These are phyloP conservation scores for Vicia villosa DNA, from an alignment of 306 rosid genomes.

Conservation along the genomic window DNA sequence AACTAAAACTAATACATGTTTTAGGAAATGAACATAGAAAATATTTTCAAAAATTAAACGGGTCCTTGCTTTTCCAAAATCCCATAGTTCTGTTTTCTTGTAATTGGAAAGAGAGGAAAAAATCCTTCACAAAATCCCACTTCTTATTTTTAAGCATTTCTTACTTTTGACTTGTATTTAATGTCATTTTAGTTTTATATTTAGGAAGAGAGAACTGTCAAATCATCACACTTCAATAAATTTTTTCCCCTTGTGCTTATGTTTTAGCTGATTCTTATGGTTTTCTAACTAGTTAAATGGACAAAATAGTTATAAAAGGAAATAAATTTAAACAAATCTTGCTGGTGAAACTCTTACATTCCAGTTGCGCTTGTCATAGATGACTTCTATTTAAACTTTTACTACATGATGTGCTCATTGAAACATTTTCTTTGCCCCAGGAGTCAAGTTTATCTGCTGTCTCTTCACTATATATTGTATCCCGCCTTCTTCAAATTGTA, in stretches of 20 bases:
- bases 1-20: neutral
- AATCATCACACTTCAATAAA: constrained; percentile 3
- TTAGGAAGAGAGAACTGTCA: constrained; percentile 14
- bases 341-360: constrained; percentile 26
- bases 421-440: constrained; percentile 45
- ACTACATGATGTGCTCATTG: constrained; percentile 37
- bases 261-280: constrained; percentile 3
- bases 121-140: neutral
- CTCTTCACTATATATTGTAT: constrained; percentile 60
- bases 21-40: neutral
- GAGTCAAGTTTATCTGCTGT: constrained; percentile 60
- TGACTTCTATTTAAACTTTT: constrained; percentile 11
- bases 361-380: constrained; percentile 5
- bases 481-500: constrained; percentile 77
- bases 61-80: constrained; percentile 23
- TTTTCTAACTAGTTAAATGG: constrained; percentile 4
- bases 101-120: constrained; percentile 22
- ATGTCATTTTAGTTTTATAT: neutral
- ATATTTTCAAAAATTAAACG: neutral
- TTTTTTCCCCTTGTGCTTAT: neutral
- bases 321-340: no score
- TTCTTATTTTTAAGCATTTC: no score
- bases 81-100: neutral
- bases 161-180: constrained; percentile 9
- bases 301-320: constrained; percentile 10